Percentiles rank a stretch among this genome's conserved stretches.
These are phyloP conservation scores for Aspergillus sp. DNA, from an alignment of 2,329 filamentous ascomycete species.

Conservation along the genomic window DNA sequence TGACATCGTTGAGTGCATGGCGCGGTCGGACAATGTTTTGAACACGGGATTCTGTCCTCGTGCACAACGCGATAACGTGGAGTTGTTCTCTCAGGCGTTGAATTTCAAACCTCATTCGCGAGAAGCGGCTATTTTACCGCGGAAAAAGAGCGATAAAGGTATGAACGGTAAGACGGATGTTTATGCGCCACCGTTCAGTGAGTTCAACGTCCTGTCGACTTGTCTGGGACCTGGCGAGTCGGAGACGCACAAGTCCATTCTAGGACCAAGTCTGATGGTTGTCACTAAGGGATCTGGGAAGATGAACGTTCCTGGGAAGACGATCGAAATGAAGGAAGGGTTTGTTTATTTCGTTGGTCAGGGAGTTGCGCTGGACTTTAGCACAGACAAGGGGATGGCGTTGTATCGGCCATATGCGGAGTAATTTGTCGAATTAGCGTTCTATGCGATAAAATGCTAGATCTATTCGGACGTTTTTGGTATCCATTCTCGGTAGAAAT, in stretches of 20 bases:
- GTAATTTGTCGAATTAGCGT: conserved; percentile 8
- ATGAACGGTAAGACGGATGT: conserved; percentile 55
- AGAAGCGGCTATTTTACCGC: conserved; percentile 51
- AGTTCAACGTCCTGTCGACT: conserved; percentile 63
- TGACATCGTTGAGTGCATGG: conserved; percentile 75
- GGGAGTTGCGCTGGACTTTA: conserved; percentile 44
- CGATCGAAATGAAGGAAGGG: conserved; percentile 53
- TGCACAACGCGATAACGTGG: conserved; percentile 57
- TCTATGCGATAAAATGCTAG: not conserved
- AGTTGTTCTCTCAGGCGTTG: conserved; percentile 56
- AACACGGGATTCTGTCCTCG: conserved; percentile 68
- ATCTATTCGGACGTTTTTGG: no score
- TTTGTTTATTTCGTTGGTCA: conserved; percentile 62
- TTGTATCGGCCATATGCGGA: conserved; percentile 44
- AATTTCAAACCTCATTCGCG: conserved; percentile 58
- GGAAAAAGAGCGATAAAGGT: conserved; percentile 45
- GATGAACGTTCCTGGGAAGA: conserved; percentile 50
- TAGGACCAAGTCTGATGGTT: conserved; percentile 59
- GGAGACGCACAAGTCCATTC: conserved; percentile 50
- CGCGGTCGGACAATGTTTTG: conserved; percentile 65
- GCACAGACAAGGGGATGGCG: conserved; percentile 38
- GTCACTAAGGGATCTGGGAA: conserved; percentile 54
- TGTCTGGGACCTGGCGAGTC: conserved; percentile 51
- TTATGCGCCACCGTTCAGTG: conserved; percentile 61
- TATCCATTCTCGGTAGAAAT: no score